Evolutionary conservation across 371 early-diverging fungal species (phyloP).

Genomic region (Chytridium lagenaria): DNA sequence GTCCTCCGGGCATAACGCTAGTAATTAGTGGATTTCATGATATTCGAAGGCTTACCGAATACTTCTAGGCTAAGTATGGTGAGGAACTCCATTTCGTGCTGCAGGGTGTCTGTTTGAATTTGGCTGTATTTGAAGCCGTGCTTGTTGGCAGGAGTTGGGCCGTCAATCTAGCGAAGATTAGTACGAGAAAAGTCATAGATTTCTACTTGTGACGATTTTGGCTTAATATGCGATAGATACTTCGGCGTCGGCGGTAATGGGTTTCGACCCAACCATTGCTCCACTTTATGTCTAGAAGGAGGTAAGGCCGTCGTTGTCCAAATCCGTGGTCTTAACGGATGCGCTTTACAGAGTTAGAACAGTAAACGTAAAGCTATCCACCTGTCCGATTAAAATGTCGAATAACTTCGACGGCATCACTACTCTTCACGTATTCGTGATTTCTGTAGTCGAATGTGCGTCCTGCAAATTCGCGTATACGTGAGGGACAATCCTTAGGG

Average conservation of each 20-base stretch:
- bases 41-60: slow-evolving; percentile 36
- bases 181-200: neutral
- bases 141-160: slow-evolving; percentile 61
- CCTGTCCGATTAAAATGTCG: neutral
- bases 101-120: slow-evolving; percentile 38
- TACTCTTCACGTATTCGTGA: neutral
- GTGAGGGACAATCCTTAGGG: slow-evolving; percentile 55
- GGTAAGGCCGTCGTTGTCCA: slow-evolving; percentile 47
- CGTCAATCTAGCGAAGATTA: slow-evolving; percentile 56
- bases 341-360: slow-evolving; percentile 4
- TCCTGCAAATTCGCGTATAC: neutral
- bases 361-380: neutral
- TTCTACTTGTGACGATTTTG: slow-evolving; percentile 6
- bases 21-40: slow-evolving; percentile 8
- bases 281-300: slow-evolving; percentile 41
- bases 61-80: slow-evolving; percentile 52
- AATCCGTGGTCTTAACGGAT: slow-evolving; percentile 14
- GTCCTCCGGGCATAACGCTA: slow-evolving; percentile 52
- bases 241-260: slow-evolving; percentile 14
- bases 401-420: neutral
- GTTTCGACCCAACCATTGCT: slow-evolving; percentile 39
- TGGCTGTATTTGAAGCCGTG: slow-evolving; percentile 69
- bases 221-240: neutral
- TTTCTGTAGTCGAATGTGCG: neutral
- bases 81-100: slow-evolving; percentile 52